Conservation (phyloP, 441 rosid species). For the Eugenia klotzschiana region DNA sequence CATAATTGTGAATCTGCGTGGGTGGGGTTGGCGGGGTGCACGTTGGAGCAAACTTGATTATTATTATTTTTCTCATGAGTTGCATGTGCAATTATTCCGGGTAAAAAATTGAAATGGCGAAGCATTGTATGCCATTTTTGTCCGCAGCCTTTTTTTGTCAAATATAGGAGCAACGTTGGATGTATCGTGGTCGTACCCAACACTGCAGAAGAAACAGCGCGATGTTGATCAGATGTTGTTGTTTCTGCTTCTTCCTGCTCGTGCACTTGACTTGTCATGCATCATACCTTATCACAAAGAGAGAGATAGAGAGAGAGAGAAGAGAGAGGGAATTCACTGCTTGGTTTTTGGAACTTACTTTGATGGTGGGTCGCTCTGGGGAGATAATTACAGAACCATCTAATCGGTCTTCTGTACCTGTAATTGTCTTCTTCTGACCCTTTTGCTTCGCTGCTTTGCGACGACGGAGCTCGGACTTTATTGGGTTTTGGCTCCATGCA, state of each 20-base stretch:
- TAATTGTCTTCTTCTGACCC: background rate
- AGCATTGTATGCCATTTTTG: background rate
- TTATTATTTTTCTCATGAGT: background rate
- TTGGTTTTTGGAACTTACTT: background rate
- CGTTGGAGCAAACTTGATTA: background rate
- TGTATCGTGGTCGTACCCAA: background rate
- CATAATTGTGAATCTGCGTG: background rate
- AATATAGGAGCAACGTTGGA: background rate
- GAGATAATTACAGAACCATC: background rate
- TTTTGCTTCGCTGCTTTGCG: background rate
- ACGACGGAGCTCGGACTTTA: background rate
- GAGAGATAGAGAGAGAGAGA: background rate
- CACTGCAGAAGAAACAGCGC: background rate
- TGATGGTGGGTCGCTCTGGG: background rate
- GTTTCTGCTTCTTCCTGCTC: background rate
- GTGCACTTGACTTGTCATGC: background rate
- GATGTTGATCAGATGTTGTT: background rate
- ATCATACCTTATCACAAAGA: background rate
- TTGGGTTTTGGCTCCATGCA: background rate
- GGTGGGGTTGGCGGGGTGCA: background rate
- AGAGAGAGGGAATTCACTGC: background rate
- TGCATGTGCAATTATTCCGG: background rate
- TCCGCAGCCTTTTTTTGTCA: background rate
- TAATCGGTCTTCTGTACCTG: background rate
- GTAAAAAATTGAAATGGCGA: background rate